Base-by-base conservation (phyloP, 495 filamentous ascomycete species). In the Parathielavia hyrcaniae region DNA sequence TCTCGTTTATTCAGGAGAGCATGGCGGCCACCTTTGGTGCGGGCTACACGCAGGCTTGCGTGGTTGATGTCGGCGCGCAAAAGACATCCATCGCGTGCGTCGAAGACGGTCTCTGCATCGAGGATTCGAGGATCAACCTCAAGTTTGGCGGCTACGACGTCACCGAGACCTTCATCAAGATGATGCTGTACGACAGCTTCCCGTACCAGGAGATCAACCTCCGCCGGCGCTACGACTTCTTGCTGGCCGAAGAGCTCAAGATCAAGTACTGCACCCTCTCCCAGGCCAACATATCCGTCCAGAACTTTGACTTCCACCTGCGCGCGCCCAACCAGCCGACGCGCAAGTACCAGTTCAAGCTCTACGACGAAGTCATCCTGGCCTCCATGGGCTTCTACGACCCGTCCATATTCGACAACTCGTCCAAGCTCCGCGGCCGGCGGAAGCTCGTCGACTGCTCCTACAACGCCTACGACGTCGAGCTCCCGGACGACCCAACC, bases 61-160 rank as follows among this genome's bases (percentile, higher is more conserved):
- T 98, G 55, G 91, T 98, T 6, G 93, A 98, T 69, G 87, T 97
- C 43, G 93, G 93, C 17, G 95, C 93, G 4, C 91, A 97, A 73
- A 98, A 98, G 77, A 97, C 93, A 4, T 96, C 95, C 2, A 90
- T 98, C 39, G 91, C 90, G 64, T 98, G 93, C 65, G 95, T 97
- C 30, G 93, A 98, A 66, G 93, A 98, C 68, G 93, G 93, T 13
- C 87, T 98, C 78, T 91, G 87, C 68, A 76, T 96, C 32, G 91
- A 96, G 60, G 91, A 96, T 61, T 97, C 93, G 6, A 69, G 81
- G 32, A 78, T 98, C 60, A 98, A 97, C 67, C 77, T 97, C 49
- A 97, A 97, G 71, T 95, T 86, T 62, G 93, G 93, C 48, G 95
- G 93, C 2, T 81, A 78, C 50, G 93, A 98, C 72, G 87, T 97